phyloP scores from a whole-genome alignment of 2,329 filamentous ascomycete genomes.

The Ilyonectria mors-panacis region DNA sequence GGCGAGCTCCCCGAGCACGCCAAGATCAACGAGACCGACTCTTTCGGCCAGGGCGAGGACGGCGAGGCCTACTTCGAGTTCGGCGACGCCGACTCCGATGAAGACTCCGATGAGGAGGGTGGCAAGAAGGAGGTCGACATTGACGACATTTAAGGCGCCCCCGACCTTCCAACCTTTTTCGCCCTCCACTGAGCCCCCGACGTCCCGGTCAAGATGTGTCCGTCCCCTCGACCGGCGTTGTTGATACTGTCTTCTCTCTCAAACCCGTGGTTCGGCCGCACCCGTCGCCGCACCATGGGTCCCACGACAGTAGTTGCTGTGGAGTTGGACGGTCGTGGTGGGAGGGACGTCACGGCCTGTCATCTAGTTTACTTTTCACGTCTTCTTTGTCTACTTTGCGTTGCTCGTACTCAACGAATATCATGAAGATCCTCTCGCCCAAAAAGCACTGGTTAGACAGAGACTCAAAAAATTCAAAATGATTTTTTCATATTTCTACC shows the following conservation, averaged over 20 bases:
- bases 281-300: slow-evolving; percentile 42
- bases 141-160: slow-evolving; percentile 85
- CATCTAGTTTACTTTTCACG: slow-evolving; percentile 43
- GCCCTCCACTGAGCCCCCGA: slow-evolving; percentile 44
- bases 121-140: slow-evolving; percentile 89
- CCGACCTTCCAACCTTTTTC: slow-evolving; percentile 22
- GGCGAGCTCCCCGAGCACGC: slow-evolving; percentile 96
- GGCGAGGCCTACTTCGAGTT: slow-evolving; percentile 99
- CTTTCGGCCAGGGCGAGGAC: slow-evolving; percentile 90
- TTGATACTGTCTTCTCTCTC: slow-evolving; percentile 77
- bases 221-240: slow-evolving; percentile 34
- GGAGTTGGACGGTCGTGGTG: slow-evolving; percentile 64
- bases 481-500: slow-evolving; percentile 36
- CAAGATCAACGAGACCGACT: slow-evolving; percentile 99
- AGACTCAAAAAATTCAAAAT: slow-evolving; percentile 44
- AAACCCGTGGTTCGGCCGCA: slow-evolving; percentile 54
- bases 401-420: slow-evolving; percentile 43
- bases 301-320: slow-evolving; percentile 65
- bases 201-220: slow-evolving; percentile 27
- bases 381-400: slow-evolving; percentile 39
- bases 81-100: slow-evolving; percentile 86
- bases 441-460: slow-evolving; percentile 47
- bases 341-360: slow-evolving; percentile 73
- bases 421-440: slow-evolving; percentile 42
- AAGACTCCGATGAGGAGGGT: slow-evolving; percentile 68